These are phyloP conservation scores for Xerocomus spinulosus DNA, from an alignment of 768 basidiomycete species.

Conservation along the genomic window DNA sequence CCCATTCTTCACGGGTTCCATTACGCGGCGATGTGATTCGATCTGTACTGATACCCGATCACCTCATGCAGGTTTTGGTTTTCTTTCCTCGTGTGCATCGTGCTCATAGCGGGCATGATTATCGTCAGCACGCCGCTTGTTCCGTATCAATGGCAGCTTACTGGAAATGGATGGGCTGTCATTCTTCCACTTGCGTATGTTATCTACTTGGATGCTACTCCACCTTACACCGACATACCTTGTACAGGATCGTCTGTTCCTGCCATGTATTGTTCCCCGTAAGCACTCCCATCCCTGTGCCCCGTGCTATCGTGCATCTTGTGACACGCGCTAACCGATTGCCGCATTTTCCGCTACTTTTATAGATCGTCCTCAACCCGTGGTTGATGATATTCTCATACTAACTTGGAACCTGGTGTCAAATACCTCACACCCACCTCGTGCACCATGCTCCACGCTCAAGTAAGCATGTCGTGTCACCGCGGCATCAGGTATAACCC, in stretches of 20 bases:
- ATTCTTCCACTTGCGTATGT: conserved; percentile 72
- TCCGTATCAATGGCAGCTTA: conserved; percentile 63
- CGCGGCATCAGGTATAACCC: not conserved
- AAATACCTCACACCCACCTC: conserved; percentile 9
- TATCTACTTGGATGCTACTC: conserved; percentile 11
- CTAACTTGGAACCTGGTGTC: conserved; percentile 11
- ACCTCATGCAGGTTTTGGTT: conserved; percentile 29
- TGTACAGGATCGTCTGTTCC: conserved; percentile 50
- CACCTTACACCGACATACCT: conserved; percentile 1
- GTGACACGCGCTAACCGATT: conserved; percentile 15
- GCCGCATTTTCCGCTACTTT: not conserved
- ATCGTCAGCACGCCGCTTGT: conserved; percentile 52
- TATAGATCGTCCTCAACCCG: conserved; percentile 77
- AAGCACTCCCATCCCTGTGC: conserved; percentile 24
- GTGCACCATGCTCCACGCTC: conserved; percentile 1
- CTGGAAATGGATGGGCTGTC: conserved; percentile 60
- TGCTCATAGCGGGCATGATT: conserved; percentile 52
- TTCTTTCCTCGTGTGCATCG: conserved; percentile 47
- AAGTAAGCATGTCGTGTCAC: not conserved
- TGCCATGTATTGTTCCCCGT: conserved; percentile 78
- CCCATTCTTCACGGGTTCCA: not conserved
- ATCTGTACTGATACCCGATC: conserved; percentile 15
- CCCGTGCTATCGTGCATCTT: conserved; percentile 2
- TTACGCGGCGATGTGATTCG: conserved; percentile 2
- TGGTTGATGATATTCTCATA: conserved; percentile 85